Evolutionary conservation across 305 asterid genomes (phyloP).

Genomic region (Galium porrigens): DNA sequence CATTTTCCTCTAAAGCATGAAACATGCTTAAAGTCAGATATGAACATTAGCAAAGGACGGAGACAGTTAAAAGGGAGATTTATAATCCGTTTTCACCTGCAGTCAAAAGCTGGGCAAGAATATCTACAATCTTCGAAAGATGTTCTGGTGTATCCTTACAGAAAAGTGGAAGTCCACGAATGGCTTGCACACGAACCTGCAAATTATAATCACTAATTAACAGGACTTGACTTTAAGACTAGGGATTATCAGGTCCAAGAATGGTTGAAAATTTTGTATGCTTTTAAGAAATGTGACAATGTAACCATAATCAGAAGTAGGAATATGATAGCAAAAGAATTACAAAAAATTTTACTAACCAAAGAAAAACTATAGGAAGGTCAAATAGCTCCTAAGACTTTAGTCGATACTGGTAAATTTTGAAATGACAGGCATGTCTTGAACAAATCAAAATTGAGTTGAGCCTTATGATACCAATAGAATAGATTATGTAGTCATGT

Average conservation of each 20-base stretch:
- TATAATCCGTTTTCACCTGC: background rate
- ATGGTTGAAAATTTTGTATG: background rate
- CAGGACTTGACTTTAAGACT: background rate
- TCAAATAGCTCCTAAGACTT: background rate
- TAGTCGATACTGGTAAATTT: background rate
- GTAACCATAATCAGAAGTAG: background rate
- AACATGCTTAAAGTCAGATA: constrained; percentile 13
- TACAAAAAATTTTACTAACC: background rate
- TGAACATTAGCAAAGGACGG: constrained; percentile 53
- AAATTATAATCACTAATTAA: constrained; percentile 7
- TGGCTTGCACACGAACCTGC: constrained; percentile 89
- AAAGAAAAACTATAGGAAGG: too few species aligned
- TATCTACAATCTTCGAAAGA: constrained; percentile 31
- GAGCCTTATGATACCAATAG: background rate
- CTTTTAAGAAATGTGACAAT: background rate
- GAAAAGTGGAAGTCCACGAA: constrained; percentile 90
- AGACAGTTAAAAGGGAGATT: background rate
- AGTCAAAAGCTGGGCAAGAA: constrained; percentile 7
- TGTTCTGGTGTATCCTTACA: constrained; percentile 97
- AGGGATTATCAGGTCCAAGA: background rate
- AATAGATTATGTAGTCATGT: background rate
- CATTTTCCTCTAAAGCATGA: constrained; percentile 56
- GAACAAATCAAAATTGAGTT: background rate
- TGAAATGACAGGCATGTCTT: background rate
- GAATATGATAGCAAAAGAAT: background rate